Evolutionary conservation across 2,329 filamentous ascomycete genomes (phyloP), one percentile per base, ranked within the genome.

Genomic region (Aspergillus ochraceus): DNA sequence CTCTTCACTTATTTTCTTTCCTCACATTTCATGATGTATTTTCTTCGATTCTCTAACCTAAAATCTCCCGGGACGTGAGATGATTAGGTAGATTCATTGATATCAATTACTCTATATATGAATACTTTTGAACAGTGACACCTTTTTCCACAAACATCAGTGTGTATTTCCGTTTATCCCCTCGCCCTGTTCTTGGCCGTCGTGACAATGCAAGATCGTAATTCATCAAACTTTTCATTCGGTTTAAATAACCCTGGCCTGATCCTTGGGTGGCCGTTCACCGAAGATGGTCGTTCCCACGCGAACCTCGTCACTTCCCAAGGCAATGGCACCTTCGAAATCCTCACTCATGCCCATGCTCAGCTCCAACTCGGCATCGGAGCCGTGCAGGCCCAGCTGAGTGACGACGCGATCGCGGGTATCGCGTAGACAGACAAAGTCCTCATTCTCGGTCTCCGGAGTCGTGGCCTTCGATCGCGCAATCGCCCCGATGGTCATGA

Each of bases 321-420:
- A 80, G 12, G 77, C 78, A 70, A 98, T 88, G 0, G 95, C 95
- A 8, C 89, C 90, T 80, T 97, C 93, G 75, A 94, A 99, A 76
- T 99, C 95, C 71, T 91, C 88, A 73, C 92, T 97, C 95, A 99
- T 99, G 6, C 94, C 94, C 94, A 99, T 99, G 77, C 93, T 97
- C 77, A 98, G 76, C 80, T 97, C 92, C 68, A 97, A 73, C 61
- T 83, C 82, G n/a, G 80, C 77, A 17, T 81, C 71, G 3, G 64
- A 65, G 4, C 65, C 73, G 17, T 80, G 73, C 46, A 86, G 66
- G 0, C 81, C 85, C 54, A 93, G 70, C 66, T 88, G 88, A 70
- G 78, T 71, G 2, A 83, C 85, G 2, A 97, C 86, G 14, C 85
- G 76, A 73, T 96, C 90, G 58, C 91, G 81, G 72, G 90, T 88